Percentiles rank a stretch among this genome's conserved stretches.
phyloP scores from a whole-genome alignment of 106 monocot genomes.

The Narthecium ossifragum region DNA sequence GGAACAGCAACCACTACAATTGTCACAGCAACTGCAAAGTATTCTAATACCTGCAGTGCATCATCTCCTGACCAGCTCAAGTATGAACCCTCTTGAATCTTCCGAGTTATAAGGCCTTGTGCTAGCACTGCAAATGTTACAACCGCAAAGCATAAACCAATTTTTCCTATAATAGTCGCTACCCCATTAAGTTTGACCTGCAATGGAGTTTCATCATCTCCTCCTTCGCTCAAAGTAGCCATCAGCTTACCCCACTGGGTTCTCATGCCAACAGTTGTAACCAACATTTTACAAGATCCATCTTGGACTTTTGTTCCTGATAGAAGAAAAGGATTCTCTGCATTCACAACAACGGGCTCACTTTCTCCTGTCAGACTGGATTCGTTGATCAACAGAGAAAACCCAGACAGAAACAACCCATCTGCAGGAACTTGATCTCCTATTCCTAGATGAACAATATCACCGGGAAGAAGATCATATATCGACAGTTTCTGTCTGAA shows the following conservation, averaged over 20 bases:
- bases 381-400: conserved; percentile 60
- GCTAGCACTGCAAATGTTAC: conserved; percentile 75
- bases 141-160: conserved; percentile 59
- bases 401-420: conserved; percentile 64
- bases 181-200: conserved; percentile 83
- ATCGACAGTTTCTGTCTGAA: conserved; percentile 64
- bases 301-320: conserved; percentile 86
- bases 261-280: conserved; percentile 72
- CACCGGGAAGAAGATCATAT: conserved; percentile 68
- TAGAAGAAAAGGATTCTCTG: conserved; percentile 61
- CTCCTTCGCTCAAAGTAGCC: conserved; percentile 68
- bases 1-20: conserved; percentile 86
- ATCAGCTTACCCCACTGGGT: conserved; percentile 82
- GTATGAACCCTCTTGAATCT: conserved; percentile 31
- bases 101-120: conserved; percentile 39
- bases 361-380: conserved; percentile 81
- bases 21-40: conserved; percentile 71
- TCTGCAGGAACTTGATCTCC: conserved; percentile 87
- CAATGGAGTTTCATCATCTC: conserved; percentile 78
- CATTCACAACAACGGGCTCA: conserved; percentile 52
- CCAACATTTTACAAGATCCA: conserved; percentile 72
- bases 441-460: conserved; percentile 65
- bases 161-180: conserved; percentile 68
- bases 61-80: conserved; percentile 62
- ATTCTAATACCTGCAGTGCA: conserved; percentile 48